Evolutionary conservation across 257 asterid genomes (phyloP), one percentile per base, ranked within the genome.

Genomic region (Voacanga thouarsii): DNA sequence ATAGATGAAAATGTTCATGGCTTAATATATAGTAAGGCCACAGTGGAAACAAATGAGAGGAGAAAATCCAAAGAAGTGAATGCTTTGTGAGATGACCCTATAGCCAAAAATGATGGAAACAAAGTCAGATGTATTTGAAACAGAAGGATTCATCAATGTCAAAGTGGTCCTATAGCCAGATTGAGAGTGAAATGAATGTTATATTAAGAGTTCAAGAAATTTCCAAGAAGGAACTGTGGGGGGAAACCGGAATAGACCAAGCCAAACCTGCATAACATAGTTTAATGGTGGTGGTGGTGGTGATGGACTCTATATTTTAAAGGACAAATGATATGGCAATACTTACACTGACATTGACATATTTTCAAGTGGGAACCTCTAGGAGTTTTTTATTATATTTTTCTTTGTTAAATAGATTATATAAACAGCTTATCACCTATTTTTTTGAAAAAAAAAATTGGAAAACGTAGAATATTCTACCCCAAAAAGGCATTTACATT

Each of bases 1-100:
- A 64, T 12, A 65, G 55, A 73, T 64, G 56, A 30, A 78, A 9
- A 41, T 41, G 72, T 55, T 47, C 56, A 37, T 71, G 57, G 19
- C 28, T 37, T 72, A 15, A 28, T 39, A 64, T 33, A 33, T 33
- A 24, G n/a, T 21, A 24, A 47, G 55, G 26, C 23, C 60, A 71
- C 21, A 47, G 64, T 50, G 47, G 76, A 8, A 43, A 71, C 26
- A 37, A 44, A 23, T 39, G 19, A 5, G 57, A 44, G n/a, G 33
- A 72, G 56, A 64, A 45, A 12, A 61, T 61, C 81, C 71, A 77
- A 70, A 43, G 55, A 68, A 76, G 71, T 57, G 51, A 28, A 71
- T 59, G 57, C 30, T 7, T 18, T 30, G 75, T 23, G 30, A 33
- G 37, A 37, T 28, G 15, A 49, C 55, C 14, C 55, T 49, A 49